These are phyloP conservation scores for Mortierella sp. DNA, from an alignment of 371 early-diverging fungal genomes.

Conservation along the genomic window DNA sequence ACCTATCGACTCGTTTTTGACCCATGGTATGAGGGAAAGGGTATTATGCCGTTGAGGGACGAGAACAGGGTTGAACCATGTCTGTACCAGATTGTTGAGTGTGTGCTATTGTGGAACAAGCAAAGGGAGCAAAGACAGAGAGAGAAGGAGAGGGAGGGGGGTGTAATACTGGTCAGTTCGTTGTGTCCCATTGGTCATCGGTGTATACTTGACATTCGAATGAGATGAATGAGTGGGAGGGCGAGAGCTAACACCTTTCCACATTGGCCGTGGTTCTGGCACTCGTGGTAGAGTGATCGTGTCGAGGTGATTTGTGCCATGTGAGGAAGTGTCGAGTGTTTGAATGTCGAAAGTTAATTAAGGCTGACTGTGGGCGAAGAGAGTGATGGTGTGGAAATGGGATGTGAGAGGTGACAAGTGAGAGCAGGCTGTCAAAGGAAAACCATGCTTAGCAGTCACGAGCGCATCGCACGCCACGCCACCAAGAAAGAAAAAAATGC, in stretches of 20 bases:
- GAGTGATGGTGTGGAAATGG: neutral
- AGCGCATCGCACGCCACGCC: no score
- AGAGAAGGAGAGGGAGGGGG: neutral
- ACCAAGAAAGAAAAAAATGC: neutral
- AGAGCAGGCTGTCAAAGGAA: neutral
- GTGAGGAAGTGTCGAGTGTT: neutral
- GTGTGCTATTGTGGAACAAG: constrained; percentile 55
- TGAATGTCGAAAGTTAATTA: neutral
- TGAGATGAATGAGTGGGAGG: neutral
- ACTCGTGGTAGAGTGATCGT: constrained; percentile 50
- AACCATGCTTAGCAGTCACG: no score
- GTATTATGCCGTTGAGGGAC: neutral
- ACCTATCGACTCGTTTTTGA: no score
- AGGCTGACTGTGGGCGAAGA: neutral
- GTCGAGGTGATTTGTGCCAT: constrained; percentile 29
- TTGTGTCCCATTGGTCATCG: neutral
- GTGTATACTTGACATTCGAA: no score
- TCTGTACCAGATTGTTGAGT: constrained; percentile 54
- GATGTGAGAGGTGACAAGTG: no score
- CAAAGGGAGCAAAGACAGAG: neutral
- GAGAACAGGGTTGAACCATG: neutral
- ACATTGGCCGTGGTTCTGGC: constrained; percentile 53
- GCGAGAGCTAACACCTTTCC: constrained; percentile 34
- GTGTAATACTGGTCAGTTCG: neutral
- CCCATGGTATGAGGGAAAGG: neutral